Evolutionary conservation across 257 asterid genomes (phyloP), one percentile per base, ranked within the genome.

Genomic region (Solanum habrochaites): DNA sequence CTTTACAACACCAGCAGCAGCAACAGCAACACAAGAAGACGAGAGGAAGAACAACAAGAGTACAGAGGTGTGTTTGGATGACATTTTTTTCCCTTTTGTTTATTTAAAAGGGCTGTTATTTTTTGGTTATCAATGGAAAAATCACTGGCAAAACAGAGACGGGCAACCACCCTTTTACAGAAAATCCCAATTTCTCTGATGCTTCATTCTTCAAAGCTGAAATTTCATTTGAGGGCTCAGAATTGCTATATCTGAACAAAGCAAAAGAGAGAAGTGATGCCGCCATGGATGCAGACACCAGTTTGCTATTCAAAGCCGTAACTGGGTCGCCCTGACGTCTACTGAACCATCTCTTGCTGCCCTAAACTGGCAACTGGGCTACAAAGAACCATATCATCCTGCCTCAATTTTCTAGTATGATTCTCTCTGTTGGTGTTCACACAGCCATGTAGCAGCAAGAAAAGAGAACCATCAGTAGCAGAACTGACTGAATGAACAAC

Each of bases 21-120:
- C 18, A 73, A 15, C 43, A 32, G 32, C 82, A 73, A 27, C 31
- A 73, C 16, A 8, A 39, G 23, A 31, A 37, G 52, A 40, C 15
- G 4, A 71, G 20, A 73, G 82, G 82, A 74, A 74, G 82, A 74
- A n/a, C 56, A 73, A 37, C 52, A 73, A 37, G 49, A 9, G 10
- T 72, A 37, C 23, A 37, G 56, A 70, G 31, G 47, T 31, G 72
- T 85, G 78, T 29, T 45, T 87, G 86, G 64, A 73, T 73, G 43
- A 37, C 14, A 40, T 10, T 12, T 21, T 31, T 74, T 42, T 73
- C 27, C 45, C 16, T 73, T 39, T 11, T 20, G 42, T 20, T 21
- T 73, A 73, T 73, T 37, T 73, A 27, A 40, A 60, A 85, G 88
- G 86, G 91, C 83, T 83, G 82, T 88, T 88, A 84, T 64, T 52